These are phyloP conservation scores for Boletus insuetus DNA, from an alignment of 768 basidiomycete genomes.

Conservation along the genomic window DNA sequence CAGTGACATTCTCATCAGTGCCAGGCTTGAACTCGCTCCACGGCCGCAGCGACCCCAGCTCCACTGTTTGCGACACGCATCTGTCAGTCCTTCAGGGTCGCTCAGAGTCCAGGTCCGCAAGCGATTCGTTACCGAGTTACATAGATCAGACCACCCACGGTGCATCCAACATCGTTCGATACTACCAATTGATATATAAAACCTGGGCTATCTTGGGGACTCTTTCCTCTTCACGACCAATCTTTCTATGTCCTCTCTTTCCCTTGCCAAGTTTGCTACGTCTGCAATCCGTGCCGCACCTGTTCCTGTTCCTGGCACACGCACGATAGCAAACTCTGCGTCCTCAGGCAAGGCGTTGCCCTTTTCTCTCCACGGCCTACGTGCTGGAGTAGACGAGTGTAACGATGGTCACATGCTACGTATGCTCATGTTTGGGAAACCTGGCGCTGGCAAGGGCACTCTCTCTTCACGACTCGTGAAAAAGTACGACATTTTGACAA, in stretches of 20 bases:
- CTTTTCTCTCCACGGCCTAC: slow-evolving; percentile 47
- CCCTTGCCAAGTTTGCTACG: slow-evolving; percentile 12
- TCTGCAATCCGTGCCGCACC: slow-evolving; percentile 11
- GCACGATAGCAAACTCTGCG: slow-evolving; percentile 31
- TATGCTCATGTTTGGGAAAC: slow-evolving; percentile 60
- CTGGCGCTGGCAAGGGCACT: slow-evolving; percentile 83
- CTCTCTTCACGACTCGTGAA: slow-evolving; percentile 69
- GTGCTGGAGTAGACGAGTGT: slow-evolving; percentile 26
- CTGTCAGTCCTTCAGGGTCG: not conserved
- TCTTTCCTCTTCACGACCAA: not conserved
- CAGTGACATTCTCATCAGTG: not conserved
- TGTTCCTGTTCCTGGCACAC: slow-evolving; percentile 13
- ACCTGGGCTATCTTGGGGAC: not conserved
- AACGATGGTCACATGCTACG: slow-evolving; percentile 33
- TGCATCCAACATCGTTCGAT: slow-evolving; percentile 15
- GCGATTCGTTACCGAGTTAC: slow-evolving; percentile 1
- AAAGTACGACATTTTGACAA: slow-evolving; percentile 73
- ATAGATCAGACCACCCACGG: slow-evolving; percentile 2
- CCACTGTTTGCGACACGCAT: not conserved
- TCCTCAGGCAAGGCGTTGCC: slow-evolving; percentile 44
- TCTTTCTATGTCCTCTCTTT: slow-evolving; percentile 18
- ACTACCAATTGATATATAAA: slow-evolving; percentile 19
- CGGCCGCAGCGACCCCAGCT: not conserved
- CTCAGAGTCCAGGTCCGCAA: not conserved
- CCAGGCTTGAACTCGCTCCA: not conserved